phyloP scores from a whole-genome alignment of 345 rosid species.

The Camelina neglecta region DNA sequence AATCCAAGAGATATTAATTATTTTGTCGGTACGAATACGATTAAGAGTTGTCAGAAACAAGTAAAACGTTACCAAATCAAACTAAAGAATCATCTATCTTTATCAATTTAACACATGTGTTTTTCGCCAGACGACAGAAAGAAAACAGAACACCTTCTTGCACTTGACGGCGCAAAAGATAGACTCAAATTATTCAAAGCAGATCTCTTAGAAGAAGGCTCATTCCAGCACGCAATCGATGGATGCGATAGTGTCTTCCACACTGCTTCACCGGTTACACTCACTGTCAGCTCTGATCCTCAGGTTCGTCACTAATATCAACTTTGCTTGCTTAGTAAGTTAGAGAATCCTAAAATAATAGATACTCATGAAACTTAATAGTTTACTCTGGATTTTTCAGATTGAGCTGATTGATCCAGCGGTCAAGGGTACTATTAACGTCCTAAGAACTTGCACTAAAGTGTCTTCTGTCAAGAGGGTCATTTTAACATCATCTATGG shows the following conservation, averaged over 20 bases:
- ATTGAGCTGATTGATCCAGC: slow-evolving; percentile 56
- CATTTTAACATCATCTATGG: slow-evolving; percentile 56
- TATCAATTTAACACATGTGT: neutral
- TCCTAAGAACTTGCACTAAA: slow-evolving; percentile 53
- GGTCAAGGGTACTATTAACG: slow-evolving; percentile 58
- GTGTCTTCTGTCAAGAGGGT: slow-evolving; percentile 54
- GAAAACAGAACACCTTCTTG: slow-evolving; percentile 43
- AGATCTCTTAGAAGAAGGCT: slow-evolving; percentile 46
- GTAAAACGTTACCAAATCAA: neutral
- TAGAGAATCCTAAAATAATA: neutral
- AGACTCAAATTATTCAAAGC: slow-evolving; percentile 46
- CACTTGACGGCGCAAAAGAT: slow-evolving; percentile 47
- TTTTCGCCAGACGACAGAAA: slow-evolving; percentile 45
- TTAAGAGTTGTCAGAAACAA: neutral
- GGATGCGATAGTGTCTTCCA: slow-evolving; percentile 72
- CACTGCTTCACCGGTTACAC: slow-evolving; percentile 56
- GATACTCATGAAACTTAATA: neutral
- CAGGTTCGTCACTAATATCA: slow-evolving; percentile 40
- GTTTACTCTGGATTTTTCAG: slow-evolving; percentile 5
- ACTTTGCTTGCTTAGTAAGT: neutral
- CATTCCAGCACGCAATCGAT: slow-evolving; percentile 47
- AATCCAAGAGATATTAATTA: too few species aligned
- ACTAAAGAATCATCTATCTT: neutral
- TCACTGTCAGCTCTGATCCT: slow-evolving; percentile 39
- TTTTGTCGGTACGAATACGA: neutral